Evolutionary conservation across 768 basidiomycete genomes (phyloP).

Genomic region (Rhizopogon salebrosus): DNA sequence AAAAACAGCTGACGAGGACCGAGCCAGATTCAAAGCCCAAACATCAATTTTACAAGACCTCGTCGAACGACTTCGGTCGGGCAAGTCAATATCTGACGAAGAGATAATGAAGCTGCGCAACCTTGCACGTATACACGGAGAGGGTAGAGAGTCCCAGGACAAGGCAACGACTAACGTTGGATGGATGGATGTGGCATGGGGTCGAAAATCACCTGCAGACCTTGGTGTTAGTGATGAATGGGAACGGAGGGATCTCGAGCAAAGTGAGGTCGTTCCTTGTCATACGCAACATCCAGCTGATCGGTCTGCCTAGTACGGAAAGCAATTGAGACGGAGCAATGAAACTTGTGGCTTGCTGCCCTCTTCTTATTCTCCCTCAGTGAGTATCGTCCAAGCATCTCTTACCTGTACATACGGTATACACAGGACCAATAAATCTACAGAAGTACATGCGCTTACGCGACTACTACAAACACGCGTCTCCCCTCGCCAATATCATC

Average conservation of each 20-base stretch:
- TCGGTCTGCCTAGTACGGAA: slow-evolving; percentile 4
- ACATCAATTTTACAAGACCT: slow-evolving; percentile 61
- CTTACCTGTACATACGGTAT: not conserved
- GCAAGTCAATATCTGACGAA: slow-evolving; percentile 37
- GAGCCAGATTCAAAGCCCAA: slow-evolving; percentile 49
- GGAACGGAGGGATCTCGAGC: slow-evolving; percentile 34
- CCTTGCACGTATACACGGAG: slow-evolving; percentile 39
- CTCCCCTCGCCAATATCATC: not conserved
- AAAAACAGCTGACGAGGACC: slow-evolving; percentile 45
- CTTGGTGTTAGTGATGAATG: slow-evolving; percentile 25
- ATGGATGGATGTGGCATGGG: slow-evolving; percentile 53
- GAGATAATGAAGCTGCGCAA: slow-evolving; percentile 52
- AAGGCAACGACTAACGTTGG: slow-evolving; percentile 21
- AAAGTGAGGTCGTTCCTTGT: slow-evolving; percentile 25
- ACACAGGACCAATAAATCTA: not conserved
- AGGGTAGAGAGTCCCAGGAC: slow-evolving; percentile 7
- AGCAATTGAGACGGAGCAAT: slow-evolving; percentile 1
- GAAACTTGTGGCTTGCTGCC: not conserved
- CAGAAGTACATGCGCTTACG: not conserved
- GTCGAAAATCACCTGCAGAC: slow-evolving; percentile 18
- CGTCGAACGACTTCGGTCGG: slow-evolving; percentile 44
- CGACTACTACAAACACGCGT: no score
- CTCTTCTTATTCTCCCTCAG: not conserved
- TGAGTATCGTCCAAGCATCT: not conserved
- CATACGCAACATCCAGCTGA: not conserved